Evolutionary conservation across 495 filamentous ascomycete species (phyloP), one percentile per base, ranked within the genome.

Genomic region (Letharia columbiana): DNA sequence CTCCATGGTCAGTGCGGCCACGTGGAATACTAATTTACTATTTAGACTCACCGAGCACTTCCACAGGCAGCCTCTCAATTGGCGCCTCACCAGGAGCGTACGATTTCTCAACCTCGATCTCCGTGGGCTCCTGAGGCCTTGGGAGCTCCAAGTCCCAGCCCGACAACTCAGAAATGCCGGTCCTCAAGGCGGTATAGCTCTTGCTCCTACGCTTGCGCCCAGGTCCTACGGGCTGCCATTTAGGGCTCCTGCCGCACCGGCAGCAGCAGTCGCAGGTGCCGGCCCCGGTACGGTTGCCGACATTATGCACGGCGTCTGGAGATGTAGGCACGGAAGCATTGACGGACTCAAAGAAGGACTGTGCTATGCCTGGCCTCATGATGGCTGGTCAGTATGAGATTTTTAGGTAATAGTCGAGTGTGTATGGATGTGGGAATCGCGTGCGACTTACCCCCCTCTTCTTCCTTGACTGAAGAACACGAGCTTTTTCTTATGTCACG

Each of bases 291-390:
- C 44, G 61, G 64, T 54, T 64, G 59, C 65, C 68, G 41, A 49
- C 58, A 23, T 71, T 68, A 15, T 63, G 67, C 35, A 77, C 78
- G 67, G 81, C 71, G 42, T 82, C 80, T 56, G 73, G 65, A 37
- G 81, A 72, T 58, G 76, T 74, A 54, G 80, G 75, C 58, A 85
- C 83, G 49, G 84, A 82, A n/a, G 81, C 83, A 66, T 85, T 75
- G 70, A 87, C 86, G 61, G 84, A 84, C 70, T 83, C 82, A 45
- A 88, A 84, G 70, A 92, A 92, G 23, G 83, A 87, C 77, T 92
- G 89, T 59, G 86, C 83, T 62, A 90, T 81, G 67, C 80, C 81
- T 83, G 70, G 64, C 56, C 69, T 71, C 71, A 73, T 73, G 35
- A 41, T 69, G 61, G 60, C 15, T 62, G 56, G 61, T 71, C 60